Percentiles rank a stretch among this genome's conserved stretches.
phyloP scores from a whole-genome alignment of 2,329 filamentous ascomycete genomes.

The Ceratocystis diversiconidia region DNA sequence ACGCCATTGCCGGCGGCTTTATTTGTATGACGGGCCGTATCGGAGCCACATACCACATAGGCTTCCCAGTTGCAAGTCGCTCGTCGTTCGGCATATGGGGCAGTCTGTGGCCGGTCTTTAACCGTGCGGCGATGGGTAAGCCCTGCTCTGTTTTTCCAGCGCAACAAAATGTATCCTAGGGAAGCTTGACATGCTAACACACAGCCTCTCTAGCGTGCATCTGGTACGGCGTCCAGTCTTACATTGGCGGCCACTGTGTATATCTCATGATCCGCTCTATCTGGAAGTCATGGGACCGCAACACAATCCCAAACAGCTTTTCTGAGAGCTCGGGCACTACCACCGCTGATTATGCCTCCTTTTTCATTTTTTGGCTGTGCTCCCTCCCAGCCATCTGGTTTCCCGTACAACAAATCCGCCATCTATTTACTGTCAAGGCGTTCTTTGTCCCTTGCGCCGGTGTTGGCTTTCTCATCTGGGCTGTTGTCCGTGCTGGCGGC shows the following conservation, averaged over 20 bases:
- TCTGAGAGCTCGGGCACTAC: constrained; percentile 50
- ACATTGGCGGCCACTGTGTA: constrained; percentile 74
- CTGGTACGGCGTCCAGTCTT: constrained; percentile 76
- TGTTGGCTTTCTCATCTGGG: constrained; percentile 77
- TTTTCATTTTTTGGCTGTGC: constrained; percentile 74
- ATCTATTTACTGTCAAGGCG: constrained; percentile 83
- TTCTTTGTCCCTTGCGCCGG: constrained; percentile 73
- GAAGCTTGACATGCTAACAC: neutral
- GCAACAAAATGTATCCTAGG: constrained; percentile 4
- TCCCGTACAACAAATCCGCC: constrained; percentile 74
- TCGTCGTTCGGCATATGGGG: constrained; percentile 83
- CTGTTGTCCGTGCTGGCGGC: constrained; percentile 65
- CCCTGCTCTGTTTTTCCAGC: neutral
- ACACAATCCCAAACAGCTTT: constrained; percentile 54
- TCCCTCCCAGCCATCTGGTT: constrained; percentile 80
- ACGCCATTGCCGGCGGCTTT: constrained; percentile 61
- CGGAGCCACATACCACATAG: constrained; percentile 75
- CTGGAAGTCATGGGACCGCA: constrained; percentile 52
- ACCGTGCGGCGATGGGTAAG: constrained; percentile 63
- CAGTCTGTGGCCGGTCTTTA: constrained; percentile 75
- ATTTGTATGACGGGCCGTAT: constrained; percentile 68
- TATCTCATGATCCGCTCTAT: constrained; percentile 80
- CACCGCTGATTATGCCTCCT: constrained; percentile 63
- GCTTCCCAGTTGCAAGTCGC: constrained; percentile 68
- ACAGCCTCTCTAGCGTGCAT: constrained; percentile 44